These are phyloP conservation scores for Diplodia sapinea DNA, from an alignment of 2,329 filamentous ascomycete genomes.

Conservation along the genomic window DNA sequence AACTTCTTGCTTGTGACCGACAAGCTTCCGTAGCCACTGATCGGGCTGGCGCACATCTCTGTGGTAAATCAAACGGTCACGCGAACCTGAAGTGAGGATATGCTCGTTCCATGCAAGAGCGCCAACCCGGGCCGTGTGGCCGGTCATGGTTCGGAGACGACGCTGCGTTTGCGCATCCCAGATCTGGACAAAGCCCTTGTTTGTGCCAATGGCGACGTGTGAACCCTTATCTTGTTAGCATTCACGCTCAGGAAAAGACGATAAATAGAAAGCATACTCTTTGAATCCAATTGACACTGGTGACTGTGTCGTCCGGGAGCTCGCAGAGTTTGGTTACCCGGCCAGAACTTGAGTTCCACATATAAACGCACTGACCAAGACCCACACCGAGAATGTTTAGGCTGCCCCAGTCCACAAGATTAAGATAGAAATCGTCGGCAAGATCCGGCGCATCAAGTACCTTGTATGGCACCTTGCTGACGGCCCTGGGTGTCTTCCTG, in stretches of 20 bases:
- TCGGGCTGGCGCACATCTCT: conserved; percentile 92
- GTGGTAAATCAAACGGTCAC: conserved; percentile 92
- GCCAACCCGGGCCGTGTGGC: conserved; percentile 90
- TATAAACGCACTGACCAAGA: conserved; percentile 90
- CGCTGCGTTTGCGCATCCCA: conserved; percentile 92
- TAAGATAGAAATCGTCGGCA: conserved; percentile 96
- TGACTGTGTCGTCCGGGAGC: conserved; percentile 89
- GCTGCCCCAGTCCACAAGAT: conserved; percentile 96
- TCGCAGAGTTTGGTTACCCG: conserved; percentile 94
- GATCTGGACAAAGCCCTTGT: conserved; percentile 93
- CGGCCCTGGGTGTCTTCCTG: conserved; percentile 82
- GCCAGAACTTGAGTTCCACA: conserved; percentile 95
- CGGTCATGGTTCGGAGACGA: conserved; percentile 92
- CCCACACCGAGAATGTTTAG: conserved; percentile 94
- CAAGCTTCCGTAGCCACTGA: conserved; percentile 84
- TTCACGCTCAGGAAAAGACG: not conserved
- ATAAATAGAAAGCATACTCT: conserved; percentile 56
- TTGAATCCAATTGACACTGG: conserved; percentile 98
- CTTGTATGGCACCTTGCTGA: conserved; percentile 97
- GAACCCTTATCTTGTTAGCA: conserved; percentile 65
- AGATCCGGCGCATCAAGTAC: conserved; percentile 95
- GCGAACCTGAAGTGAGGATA: conserved; percentile 92
- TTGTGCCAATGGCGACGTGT: conserved; percentile 92
- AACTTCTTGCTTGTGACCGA: conserved; percentile 97
- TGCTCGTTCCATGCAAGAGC: conserved; percentile 98